These are phyloP conservation scores for Ploettnerulaceae sp. DNA, from an alignment of 2,329 filamentous ascomycete genomes.

Conservation along the genomic window DNA sequence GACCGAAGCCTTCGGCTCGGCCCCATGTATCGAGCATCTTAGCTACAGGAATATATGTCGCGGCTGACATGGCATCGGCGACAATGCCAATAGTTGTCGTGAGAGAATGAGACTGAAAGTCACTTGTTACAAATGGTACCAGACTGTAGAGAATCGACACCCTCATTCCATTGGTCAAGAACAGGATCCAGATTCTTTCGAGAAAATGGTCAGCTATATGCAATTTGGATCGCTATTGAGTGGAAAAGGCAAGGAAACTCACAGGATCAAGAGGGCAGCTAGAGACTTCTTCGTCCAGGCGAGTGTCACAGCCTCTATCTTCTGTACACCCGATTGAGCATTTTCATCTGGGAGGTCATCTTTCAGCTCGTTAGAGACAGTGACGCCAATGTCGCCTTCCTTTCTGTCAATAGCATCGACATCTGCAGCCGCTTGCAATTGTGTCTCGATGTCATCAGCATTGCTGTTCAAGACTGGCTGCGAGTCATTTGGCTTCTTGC, in stretches of 20 bases:
- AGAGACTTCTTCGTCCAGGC: conserved; percentile 46
- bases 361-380: conserved; percentile 5
- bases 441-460: conserved; percentile 1
- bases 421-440: background rate
- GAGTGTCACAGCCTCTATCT: conserved; percentile 47
- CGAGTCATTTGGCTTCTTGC: background rate
- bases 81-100: conserved; percentile 49
- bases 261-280: conserved; percentile 43
- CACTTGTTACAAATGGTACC: conserved; percentile 23
- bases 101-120: conserved; percentile 23
- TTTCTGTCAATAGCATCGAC: background rate
- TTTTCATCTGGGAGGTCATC: conserved; percentile 19
- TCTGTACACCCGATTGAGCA: conserved; percentile 40
- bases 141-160: conserved; percentile 30
- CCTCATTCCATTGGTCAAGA: conserved; percentile 40
- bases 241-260: conserved; percentile 22
- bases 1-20: conserved; percentile 58
- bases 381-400: background rate
- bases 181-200: conserved; percentile 42
- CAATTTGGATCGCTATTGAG: background rate
- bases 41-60: conserved; percentile 59
- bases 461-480: background rate
- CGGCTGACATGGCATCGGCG: conserved; percentile 49
- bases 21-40: conserved; percentile 66
- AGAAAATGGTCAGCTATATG: background rate